These are phyloP conservation scores for Backusella tarrabulga DNA, from an alignment of 192 early-diverging fungal species.

Conservation along the genomic window DNA sequence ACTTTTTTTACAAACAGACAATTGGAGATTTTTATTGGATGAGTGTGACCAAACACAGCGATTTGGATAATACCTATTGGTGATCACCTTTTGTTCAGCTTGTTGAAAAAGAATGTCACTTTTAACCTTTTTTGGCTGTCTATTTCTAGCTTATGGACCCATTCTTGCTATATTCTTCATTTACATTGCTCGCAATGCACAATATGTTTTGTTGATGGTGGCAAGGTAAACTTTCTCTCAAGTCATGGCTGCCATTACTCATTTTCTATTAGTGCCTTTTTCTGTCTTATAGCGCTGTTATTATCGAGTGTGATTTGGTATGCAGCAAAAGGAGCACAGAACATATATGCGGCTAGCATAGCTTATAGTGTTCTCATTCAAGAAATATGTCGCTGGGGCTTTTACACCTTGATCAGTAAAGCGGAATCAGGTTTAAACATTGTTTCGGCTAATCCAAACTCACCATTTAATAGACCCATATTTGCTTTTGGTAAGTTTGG, in stretches of 20 bases:
- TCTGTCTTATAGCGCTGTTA: constrained; percentile 75
- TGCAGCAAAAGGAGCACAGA: constrained; percentile 41
- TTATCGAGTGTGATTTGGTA: constrained; percentile 75
- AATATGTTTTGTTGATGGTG: constrained; percentile 70
- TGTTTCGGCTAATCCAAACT: constrained; percentile 61
- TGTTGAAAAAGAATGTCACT: constrained; percentile 50
- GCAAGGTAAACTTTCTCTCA: constrained; percentile 52
- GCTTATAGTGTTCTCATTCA: constrained; percentile 62
- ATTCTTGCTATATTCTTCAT: constrained; percentile 70
- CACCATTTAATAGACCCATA: constrained; percentile 57
- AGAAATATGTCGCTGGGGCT: constrained; percentile 66
- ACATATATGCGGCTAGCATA: constrained; percentile 46
- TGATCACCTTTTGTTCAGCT: too few species aligned
- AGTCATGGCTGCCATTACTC: not conserved
- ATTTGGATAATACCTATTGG: too few species aligned
- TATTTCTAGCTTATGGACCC: constrained; percentile 75
- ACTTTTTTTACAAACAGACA: too few species aligned
- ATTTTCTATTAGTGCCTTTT: constrained; percentile 64
- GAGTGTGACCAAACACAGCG: too few species aligned
- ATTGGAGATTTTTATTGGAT: too few species aligned
- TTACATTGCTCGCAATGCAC: constrained; percentile 62
- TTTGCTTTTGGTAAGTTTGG: constrained; percentile 61
- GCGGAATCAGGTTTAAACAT: constrained; percentile 66
- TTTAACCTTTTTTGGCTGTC: constrained; percentile 70
- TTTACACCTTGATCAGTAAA: constrained; percentile 56